Conservation (phyloP, 805 yeast species). For the Schizosaccharomyces cryophilus region DNA sequence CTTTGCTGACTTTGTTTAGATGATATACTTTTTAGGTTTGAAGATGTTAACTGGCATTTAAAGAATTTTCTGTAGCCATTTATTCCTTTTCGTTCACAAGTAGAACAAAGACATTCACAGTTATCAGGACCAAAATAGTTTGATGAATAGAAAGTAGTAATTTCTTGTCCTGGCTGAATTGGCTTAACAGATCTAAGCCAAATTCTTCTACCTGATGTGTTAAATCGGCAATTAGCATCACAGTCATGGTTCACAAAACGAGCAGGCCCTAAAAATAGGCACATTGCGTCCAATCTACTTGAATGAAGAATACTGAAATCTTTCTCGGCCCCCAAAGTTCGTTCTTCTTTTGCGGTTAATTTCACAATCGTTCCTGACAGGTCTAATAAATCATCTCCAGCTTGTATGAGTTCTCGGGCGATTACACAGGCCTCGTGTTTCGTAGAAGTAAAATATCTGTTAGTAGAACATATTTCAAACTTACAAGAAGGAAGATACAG, state of each 20-base stretch:
- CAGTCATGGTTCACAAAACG: slow-evolving; percentile 27
- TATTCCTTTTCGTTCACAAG: slow-evolving; percentile 16
- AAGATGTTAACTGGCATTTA: not conserved
- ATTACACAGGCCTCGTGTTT: slow-evolving; percentile 19
- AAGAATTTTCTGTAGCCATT: slow-evolving; percentile 13
- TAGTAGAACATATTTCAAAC: slow-evolving; percentile 21
- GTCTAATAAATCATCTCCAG: slow-evolving; percentile 16
- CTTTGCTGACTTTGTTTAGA: too few relatives aligned
- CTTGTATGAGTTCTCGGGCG: slow-evolving; percentile 13
- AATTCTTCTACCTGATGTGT: slow-evolving; percentile 13
- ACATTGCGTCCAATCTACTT: slow-evolving; percentile 14
- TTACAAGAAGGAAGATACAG: slow-evolving; percentile 18
- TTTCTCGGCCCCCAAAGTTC: slow-evolving; percentile 11
- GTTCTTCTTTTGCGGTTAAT: slow-evolving; percentile 14
- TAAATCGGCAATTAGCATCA: slow-evolving; percentile 19
- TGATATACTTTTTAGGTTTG: not conserved
- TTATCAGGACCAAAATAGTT: slow-evolving; percentile 22
- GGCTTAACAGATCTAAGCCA: slow-evolving; percentile 15
- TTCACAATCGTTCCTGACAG: slow-evolving; percentile 19
- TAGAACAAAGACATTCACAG: slow-evolving; percentile 21
- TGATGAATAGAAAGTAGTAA: slow-evolving; percentile 21
- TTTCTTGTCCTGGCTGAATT: slow-evolving; percentile 23
- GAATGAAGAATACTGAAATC: slow-evolving; percentile 23
- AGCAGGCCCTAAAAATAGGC: slow-evolving; percentile 25
- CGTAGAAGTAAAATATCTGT: slow-evolving; percentile 16